A percentile compares a stretch with the other conserved stretches of the same genome.
phyloP scores from a whole-genome alignment of 345 rosid species.

The Salix dunnii region DNA sequence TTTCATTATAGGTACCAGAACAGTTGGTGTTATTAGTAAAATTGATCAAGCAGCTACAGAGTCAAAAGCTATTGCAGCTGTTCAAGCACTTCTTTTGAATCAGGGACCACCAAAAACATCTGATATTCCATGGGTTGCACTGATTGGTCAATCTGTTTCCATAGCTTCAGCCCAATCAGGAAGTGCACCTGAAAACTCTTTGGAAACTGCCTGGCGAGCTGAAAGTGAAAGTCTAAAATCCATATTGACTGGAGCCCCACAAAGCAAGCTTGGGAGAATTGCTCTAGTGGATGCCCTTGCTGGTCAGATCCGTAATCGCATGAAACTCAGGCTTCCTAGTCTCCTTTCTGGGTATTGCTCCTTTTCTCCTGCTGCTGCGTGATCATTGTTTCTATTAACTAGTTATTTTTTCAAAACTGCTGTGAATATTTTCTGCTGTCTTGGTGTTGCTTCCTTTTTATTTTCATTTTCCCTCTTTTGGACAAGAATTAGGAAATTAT shows the following conservation, averaged over 20 bases:
- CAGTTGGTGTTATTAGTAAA: constrained; percentile 82
- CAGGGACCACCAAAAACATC: constrained; percentile 93
- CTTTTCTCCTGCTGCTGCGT: background rate
- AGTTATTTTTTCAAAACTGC: background rate
- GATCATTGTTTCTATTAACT: background rate
- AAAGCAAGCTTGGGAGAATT: constrained; percentile 85
- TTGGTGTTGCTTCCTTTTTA: background rate
- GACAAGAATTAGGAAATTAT: background rate
- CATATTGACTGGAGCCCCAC: constrained; percentile 81
- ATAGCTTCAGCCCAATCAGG: constrained; percentile 88
- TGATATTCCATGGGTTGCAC: constrained; percentile 95
- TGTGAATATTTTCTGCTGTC: background rate
- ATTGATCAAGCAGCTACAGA: constrained; percentile 93
- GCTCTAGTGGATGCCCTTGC: constrained; percentile 92
- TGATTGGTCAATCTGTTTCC: constrained; percentile 94
- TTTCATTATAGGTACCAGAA: constrained; percentile 75
- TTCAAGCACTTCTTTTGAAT: constrained; percentile 84
- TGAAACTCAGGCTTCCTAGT: constrained; percentile 93
- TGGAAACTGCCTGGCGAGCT: constrained; percentile 99
- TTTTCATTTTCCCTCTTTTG: background rate
- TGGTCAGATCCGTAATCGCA: constrained; percentile 81
- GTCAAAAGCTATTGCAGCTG: constrained; percentile 89
- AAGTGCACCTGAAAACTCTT: constrained; percentile 65
- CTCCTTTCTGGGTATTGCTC: constrained; percentile 77
- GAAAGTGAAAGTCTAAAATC: constrained; percentile 88